Conservation (phyloP, 2,329 filamentous ascomycete genomes). For the Monilinia polystroma region DNA sequence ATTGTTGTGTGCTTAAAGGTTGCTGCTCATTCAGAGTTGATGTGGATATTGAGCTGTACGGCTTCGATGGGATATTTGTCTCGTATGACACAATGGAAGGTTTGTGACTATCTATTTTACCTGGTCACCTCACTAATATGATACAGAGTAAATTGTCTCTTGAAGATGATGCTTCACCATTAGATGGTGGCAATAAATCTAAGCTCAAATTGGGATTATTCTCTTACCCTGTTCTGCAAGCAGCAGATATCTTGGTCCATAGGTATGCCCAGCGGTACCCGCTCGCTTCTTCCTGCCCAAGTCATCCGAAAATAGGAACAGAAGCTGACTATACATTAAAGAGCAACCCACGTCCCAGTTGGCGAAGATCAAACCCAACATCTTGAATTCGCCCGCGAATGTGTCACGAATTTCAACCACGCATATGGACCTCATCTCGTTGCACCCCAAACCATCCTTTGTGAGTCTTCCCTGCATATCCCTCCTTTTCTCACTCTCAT, state of each 20-base stretch:
- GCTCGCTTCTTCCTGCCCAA: conserved; percentile 16
- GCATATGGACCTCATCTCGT: conserved; percentile 63
- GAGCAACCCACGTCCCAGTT: conserved; percentile 90
- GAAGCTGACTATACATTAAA: conserved; percentile 39
- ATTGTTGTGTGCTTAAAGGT: conserved; percentile 51
- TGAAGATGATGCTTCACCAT: conserved; percentile 54
- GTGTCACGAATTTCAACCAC: conserved; percentile 84
- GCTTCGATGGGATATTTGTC: conserved; percentile 91
- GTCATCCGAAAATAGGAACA: neutral
- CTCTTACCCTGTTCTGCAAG: conserved; percentile 93
- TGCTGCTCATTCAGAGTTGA: conserved; percentile 79
- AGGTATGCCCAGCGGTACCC: conserved; percentile 47
- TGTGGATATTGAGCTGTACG: conserved; percentile 95
- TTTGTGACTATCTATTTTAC: conserved; percentile 41
- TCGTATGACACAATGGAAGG: conserved; percentile 99
- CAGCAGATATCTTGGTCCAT: conserved; percentile 89
- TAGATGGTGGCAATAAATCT: conserved; percentile 59
- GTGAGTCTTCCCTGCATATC: conserved; percentile 46
- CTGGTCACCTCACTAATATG: conserved; percentile 3
- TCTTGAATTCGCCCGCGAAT: conserved; percentile 86
- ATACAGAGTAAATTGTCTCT: conserved; percentile 70
- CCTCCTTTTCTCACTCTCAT: neutral
- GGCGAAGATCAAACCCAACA: conserved; percentile 96
- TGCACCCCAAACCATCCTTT: conserved; percentile 68
- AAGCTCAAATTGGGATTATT: conserved; percentile 85